Conservation (phyloP, 73 alveolate species). For the Tetrahymena borealis region DNA sequence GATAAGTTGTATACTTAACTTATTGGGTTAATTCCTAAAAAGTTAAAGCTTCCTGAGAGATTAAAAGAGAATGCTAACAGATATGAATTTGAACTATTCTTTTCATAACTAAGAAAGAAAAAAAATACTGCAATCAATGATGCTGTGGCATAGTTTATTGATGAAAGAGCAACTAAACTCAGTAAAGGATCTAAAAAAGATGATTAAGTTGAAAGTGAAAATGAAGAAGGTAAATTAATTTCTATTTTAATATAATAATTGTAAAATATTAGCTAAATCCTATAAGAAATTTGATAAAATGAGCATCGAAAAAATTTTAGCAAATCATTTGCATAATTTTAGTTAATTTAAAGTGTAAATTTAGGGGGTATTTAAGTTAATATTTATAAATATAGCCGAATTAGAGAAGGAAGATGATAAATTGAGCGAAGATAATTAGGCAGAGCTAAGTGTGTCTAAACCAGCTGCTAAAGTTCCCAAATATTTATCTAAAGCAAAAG, state of each 20-base stretch:
- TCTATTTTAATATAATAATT: too few relatives aligned
- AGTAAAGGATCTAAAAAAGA: not conserved
- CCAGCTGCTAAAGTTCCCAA: not conserved
- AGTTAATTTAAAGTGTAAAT: too few relatives aligned
- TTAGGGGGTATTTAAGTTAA: too few relatives aligned
- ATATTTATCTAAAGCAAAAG: not conserved
- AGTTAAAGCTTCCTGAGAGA: not conserved
- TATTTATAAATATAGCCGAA: too few relatives aligned
- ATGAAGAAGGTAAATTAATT: not conserved
- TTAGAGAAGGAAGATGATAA: too few relatives aligned
- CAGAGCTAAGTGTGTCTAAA: not conserved
- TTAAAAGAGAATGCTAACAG: not conserved
- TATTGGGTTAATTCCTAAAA: not conserved
- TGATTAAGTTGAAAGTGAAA: not conserved
- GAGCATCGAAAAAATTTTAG: too few relatives aligned
- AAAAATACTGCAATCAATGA: not conserved
- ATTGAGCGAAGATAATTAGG: not conserved
- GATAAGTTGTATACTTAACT: not conserved
- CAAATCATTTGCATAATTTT: too few relatives aligned
- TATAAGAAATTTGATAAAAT: too few relatives aligned
- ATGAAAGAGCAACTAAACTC: not conserved
- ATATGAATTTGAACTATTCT: not conserved
- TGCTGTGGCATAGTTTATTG: not conserved
- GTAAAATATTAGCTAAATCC: too few relatives aligned
- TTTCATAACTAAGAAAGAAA: not conserved